Evolutionary conservation across 352 stramenopile species (phyloP).

Genomic region (Pythium sp.): DNA sequence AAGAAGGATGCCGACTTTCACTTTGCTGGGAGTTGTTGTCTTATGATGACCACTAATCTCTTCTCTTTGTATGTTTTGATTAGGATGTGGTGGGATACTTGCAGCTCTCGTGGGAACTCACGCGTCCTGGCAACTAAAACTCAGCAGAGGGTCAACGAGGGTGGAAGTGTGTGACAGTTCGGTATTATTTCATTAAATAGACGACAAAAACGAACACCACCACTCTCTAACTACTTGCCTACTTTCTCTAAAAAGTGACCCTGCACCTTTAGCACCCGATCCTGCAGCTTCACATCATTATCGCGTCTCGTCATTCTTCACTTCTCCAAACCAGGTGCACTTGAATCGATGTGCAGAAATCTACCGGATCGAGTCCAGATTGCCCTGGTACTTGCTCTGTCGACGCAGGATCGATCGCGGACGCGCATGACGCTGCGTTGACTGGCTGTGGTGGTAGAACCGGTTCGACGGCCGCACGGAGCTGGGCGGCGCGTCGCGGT

Average conservation of each 20-base stretch:
- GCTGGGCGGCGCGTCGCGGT: conserved; percentile 31
- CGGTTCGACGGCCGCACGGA: conserved; percentile 26
- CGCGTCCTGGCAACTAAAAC: conserved; percentile 5
- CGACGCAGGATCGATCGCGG: conserved; percentile 16
- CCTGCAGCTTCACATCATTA: no score
- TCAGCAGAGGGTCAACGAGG: neutral
- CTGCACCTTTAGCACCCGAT: no score
- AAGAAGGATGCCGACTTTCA: no score
- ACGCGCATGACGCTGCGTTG: conserved; percentile 16
- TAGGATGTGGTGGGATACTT: conserved; percentile 34
- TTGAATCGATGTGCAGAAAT: no score
- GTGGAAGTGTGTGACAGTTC: neutral
- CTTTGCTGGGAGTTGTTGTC: neutral
- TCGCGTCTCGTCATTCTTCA: no score
- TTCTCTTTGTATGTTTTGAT: neutral
- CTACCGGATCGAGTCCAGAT: neutral
- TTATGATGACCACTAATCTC: conserved; percentile 1
- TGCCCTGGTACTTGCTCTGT: conserved; percentile 4
- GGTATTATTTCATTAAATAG: neutral
- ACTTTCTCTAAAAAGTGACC: no score
- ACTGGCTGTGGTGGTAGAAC: conserved; percentile 29
- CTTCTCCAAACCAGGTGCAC: no score
- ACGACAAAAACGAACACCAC: neutral
- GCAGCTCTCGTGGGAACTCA: conserved; percentile 29
- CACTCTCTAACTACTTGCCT: no score